Evolutionary conservation across 176 grass and related monocot genomes (phyloP).

Genomic region (Metroxylon sagu): DNA sequence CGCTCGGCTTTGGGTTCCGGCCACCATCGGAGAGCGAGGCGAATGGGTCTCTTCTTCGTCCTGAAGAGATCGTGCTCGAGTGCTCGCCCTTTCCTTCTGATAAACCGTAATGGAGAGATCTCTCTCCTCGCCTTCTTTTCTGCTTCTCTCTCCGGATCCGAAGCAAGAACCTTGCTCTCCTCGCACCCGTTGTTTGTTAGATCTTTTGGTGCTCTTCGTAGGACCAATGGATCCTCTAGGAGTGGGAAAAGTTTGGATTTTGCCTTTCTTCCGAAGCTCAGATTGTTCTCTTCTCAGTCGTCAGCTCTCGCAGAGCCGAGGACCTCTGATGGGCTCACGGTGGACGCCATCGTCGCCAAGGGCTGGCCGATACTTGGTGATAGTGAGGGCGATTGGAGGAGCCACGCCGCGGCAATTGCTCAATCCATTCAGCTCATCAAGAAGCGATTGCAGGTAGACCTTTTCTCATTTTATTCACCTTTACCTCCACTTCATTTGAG

Average conservation of each 20-base stretch:
- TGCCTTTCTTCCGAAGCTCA: neutral
- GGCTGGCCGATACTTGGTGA: conserved; percentile 80
- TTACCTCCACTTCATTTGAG: too few species aligned
- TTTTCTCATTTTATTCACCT: neutral
- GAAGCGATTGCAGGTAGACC: conserved; percentile 71
- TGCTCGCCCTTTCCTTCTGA: conserved; percentile 22
- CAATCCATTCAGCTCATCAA: conserved; percentile 86
- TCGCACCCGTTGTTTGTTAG: too few species aligned
- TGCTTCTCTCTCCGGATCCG: too few species aligned
- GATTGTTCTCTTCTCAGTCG: conserved; percentile 40
- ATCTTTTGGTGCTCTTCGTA: too few species aligned
- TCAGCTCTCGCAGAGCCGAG: conserved; percentile 28
- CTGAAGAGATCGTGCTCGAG: too few species aligned
- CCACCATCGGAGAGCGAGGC: too few species aligned
- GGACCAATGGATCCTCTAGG: neutral
- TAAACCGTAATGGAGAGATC: conserved; percentile 26
- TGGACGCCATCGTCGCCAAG: conserved; percentile 60
- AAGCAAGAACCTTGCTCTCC: too few species aligned
- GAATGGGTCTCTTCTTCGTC: too few species aligned
- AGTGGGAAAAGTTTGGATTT: neutral
- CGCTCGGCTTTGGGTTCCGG: too few species aligned
- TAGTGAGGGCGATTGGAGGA: conserved; percentile 79
- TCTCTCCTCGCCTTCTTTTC: neutral
- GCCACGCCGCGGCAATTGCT: conserved; percentile 75
- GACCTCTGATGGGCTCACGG: conserved; percentile 68